A percentile compares a stretch with the other conserved stretches of the same genome.
These are phyloP conservation scores for Vaccinium darrowii DNA, from an alignment of 148 eudicot genomes.

Conservation along the genomic window DNA sequence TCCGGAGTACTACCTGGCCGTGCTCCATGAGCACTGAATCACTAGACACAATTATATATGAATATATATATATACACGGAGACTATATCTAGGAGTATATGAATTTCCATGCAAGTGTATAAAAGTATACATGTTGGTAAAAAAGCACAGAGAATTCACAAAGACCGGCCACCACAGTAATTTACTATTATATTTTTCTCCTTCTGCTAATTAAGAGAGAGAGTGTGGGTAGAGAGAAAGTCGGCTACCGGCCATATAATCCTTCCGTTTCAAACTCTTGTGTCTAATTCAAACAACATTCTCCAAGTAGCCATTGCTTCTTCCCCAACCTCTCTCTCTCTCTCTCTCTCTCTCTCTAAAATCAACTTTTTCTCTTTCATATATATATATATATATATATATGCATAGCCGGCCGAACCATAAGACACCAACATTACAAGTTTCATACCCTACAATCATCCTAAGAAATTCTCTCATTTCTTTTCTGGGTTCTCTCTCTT, in stretches of 20 bases:
- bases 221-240: not conserved
- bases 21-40: no score
- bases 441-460: not conserved
- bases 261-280: constrained; percentile 34
- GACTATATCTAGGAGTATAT: not conserved
- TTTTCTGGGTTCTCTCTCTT: not conserved
- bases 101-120: not conserved
- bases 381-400: constrained; percentile 9
- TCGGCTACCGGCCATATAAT: constrained; percentile 16
- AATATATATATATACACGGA: not conserved
- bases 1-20: no score
- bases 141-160: not conserved
- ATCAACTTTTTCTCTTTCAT: not conserved
- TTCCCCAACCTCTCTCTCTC: not conserved
- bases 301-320: constrained; percentile 1
- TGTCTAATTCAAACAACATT: constrained; percentile 1
- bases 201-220: not conserved
- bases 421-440: not conserved
- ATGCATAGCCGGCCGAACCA: not conserved
- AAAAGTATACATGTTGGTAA: not conserved
- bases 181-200: not conserved
- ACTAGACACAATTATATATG: no score
- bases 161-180: not conserved
- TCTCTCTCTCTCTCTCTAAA: constrained; percentile 15
- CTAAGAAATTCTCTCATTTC: not conserved